Conservation (phyloP, 208 protist species). For the Herpetomonas samuelpessoai region DNA sequence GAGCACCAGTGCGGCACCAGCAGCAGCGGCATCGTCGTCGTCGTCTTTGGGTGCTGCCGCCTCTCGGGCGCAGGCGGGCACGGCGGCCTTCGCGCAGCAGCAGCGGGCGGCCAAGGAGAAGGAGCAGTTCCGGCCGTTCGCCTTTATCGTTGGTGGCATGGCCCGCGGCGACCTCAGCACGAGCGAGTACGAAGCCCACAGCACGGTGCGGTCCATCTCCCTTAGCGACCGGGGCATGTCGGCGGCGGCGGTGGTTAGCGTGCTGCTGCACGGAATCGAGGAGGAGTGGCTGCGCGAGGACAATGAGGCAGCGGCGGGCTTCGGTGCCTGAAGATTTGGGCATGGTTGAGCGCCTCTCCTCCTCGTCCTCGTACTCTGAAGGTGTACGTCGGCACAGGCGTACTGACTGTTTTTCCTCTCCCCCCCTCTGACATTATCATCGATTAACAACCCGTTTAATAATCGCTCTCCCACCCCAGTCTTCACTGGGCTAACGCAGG, state of each 20-base stretch:
- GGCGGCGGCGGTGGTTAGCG: constrained; percentile 69
- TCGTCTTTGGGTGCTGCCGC: neutral
- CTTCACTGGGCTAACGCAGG: no score
- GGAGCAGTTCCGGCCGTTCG: constrained; percentile 70
- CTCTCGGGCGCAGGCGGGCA: constrained; percentile 29
- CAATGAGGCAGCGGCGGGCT: constrained; percentile 39
- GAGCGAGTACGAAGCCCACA: constrained; percentile 55
- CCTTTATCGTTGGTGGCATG: constrained; percentile 88
- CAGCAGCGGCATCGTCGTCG: constrained; percentile 7
- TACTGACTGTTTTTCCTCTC: constrained; percentile 6
- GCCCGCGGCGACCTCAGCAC: constrained; percentile 75
- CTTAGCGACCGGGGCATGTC: constrained; percentile 80
- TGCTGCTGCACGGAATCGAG: constrained; percentile 76
- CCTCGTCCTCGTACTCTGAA: no score
- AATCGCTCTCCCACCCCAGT: no score
- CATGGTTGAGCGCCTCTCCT: no score
- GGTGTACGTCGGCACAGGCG: constrained; percentile 1
- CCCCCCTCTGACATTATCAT: no score
- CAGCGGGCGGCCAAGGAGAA: constrained; percentile 37
- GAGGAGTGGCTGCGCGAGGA: constrained; percentile 85
- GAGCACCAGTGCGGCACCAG: constrained; percentile 8
- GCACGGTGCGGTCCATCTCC: constrained; percentile 64
- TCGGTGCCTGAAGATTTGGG: neutral
- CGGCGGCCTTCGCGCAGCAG: constrained; percentile 31
- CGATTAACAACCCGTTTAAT: no score